Conservation (phyloP, 176 grass and related monocot species). For the Chrysopogon serrulatus region DNA sequence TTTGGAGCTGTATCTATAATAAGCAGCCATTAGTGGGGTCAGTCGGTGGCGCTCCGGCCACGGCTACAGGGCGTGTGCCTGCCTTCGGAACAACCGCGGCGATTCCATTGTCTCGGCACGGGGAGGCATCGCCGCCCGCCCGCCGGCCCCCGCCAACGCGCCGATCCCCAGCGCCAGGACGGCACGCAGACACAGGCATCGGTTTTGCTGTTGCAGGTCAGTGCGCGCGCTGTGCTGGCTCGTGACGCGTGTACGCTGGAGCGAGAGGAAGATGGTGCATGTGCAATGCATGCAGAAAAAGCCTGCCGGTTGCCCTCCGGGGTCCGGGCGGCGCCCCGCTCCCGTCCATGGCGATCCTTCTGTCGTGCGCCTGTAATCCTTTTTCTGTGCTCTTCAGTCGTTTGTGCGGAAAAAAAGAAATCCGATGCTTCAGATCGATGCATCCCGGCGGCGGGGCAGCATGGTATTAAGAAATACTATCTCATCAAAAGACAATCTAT, state of each 20-base stretch:
- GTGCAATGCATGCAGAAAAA: background rate
- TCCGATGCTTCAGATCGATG: background rate
- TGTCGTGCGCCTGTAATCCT: background rate
- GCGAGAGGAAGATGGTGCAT: background rate
- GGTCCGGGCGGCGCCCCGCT: background rate
- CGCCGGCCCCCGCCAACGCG: background rate
- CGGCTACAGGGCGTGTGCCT: too few relatives aligned
- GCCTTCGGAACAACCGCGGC: background rate
- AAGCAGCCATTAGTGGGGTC: background rate
- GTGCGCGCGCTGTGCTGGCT: background rate
- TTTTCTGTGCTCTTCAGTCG: background rate
- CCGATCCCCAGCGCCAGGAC: background rate
- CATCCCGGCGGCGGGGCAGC: background rate
- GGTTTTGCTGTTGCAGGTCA: background rate
- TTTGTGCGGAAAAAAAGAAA: background rate
- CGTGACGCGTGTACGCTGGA: background rate
- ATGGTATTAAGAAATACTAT: too few relatives aligned
- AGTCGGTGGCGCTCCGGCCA: background rate
- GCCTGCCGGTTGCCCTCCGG: background rate
- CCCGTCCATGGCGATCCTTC: background rate
- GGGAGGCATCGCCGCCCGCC: background rate
- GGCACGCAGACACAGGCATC: slow-evolving; percentile 19
- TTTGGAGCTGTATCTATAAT: background rate
- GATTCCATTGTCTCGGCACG: slow-evolving; percentile 10
- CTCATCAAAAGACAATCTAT: too few relatives aligned